A percentile compares a stretch with the other conserved stretches of the same genome.
These are phyloP conservation scores for Puccinia brachypodii DNA, from an alignment of 1,284 basidiomycete species.

Conservation along the genomic window DNA sequence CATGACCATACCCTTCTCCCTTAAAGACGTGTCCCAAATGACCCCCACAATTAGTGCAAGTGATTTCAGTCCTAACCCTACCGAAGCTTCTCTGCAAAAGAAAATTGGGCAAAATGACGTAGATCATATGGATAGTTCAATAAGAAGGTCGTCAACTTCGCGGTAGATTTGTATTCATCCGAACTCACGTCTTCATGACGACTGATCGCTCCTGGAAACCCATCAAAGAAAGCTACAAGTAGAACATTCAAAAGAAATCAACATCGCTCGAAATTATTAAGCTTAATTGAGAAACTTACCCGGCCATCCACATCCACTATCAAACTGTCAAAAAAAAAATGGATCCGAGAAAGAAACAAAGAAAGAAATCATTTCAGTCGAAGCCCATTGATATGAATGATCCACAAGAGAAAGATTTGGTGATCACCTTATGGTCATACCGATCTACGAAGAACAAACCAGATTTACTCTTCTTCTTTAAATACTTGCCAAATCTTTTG, in stretches of 20 bases:
- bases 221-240: conserved; percentile 58
- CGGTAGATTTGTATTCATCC: too few species aligned
- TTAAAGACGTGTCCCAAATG: conserved; percentile 59
- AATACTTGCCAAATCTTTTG: too few species aligned
- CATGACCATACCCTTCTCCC: conserved; percentile 49
- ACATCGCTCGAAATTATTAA: too few species aligned
- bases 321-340: conserved; percentile 54
- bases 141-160: too few species aligned
- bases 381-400: neutral
- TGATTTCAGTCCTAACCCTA: conserved; percentile 59
- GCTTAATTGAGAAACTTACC: conserved; percentile 32
- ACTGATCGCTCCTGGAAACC: conserved; percentile 50
- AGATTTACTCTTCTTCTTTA: neutral
- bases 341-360: neutral
- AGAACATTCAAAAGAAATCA: too few species aligned
- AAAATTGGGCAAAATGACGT: too few species aligned
- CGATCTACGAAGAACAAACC: conserved; percentile 19
- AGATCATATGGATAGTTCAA: too few species aligned
- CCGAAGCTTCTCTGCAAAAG: conserved; percentile 57
- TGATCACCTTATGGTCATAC: conserved; percentile 35
- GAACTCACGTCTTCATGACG: conserved; percentile 7
- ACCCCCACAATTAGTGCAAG: conserved; percentile 58
- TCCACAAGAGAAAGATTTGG: neutral
- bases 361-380: neutral
- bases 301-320: conserved; percentile 60